Evolutionary conservation across 768 basidiomycete species (phyloP).

Genomic region (Termitomyces sp.): DNA sequence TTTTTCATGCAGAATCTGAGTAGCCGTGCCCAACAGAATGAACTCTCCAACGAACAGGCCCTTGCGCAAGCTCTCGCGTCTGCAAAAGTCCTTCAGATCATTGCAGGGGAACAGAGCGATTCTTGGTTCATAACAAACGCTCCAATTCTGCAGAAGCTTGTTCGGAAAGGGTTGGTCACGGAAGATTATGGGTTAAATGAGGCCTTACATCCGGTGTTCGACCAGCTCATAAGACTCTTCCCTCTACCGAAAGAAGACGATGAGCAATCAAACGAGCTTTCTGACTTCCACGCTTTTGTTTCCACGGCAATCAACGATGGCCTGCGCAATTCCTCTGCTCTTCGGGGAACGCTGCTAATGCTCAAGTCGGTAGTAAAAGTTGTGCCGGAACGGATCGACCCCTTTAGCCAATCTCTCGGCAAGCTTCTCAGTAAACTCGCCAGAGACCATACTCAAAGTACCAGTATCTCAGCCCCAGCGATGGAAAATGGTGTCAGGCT

Average conservation of each 20-base stretch:
- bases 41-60: constrained; percentile 63
- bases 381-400: constrained; percentile 79
- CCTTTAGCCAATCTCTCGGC: constrained; percentile 71
- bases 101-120: constrained; percentile 79
- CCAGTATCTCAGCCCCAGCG: constrained; percentile 37
- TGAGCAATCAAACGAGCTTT: constrained; percentile 65
- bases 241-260: constrained; percentile 80
- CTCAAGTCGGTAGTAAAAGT: constrained; percentile 81
- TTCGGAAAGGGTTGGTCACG: constrained; percentile 81
- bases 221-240: constrained; percentile 70
- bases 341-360: constrained; percentile 83
- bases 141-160: constrained; percentile 68
- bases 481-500: constrained; percentile 62
- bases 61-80: constrained; percentile 72
- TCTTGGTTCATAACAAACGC: constrained; percentile 79
- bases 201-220: constrained; percentile 77
- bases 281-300: constrained; percentile 77
- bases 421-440: constrained; percentile 81
- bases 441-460: constrained; percentile 78
- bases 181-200: constrained; percentile 83
- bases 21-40: constrained; percentile 46
- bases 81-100: constrained; percentile 85
- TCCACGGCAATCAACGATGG: constrained; percentile 75
- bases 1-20: not conserved
- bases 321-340: constrained; percentile 63